A percentile compares a stretch with the other conserved stretches of the same genome.
Evolutionary conservation across 441 rosid genomes (phyloP).

Genomic region (Cnidoscolus chayamansa): DNA sequence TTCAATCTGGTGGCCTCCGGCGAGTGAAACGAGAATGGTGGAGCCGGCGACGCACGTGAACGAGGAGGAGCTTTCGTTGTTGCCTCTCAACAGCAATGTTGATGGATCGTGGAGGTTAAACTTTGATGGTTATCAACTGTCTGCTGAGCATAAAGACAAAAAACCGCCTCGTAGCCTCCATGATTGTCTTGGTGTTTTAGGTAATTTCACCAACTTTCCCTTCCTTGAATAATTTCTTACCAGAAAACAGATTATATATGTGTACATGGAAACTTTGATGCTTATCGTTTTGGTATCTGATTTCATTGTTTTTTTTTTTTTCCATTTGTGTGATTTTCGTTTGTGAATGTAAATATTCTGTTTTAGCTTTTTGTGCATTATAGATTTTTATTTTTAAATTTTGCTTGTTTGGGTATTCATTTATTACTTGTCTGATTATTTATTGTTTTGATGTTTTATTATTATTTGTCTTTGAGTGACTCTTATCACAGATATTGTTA

Average conservation of each 20-base stretch:
- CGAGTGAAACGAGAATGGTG: constrained; percentile 33
- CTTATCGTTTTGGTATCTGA: neutral
- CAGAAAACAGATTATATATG: too few species aligned
- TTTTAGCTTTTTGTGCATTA: neutral
- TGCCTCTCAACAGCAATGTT: constrained; percentile 39
- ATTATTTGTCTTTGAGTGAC: neutral
- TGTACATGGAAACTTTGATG: neutral
- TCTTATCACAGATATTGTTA: too few species aligned
- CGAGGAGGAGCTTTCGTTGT: constrained; percentile 62
- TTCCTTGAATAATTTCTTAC: neutral
- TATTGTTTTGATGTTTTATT: neutral
- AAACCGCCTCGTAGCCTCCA: constrained; percentile 49
- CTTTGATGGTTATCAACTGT: constrained; percentile 66
- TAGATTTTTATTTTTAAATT: neutral
- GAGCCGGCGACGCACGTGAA: constrained; percentile 27
- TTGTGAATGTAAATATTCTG: constrained; percentile 7
- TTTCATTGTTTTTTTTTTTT: neutral
- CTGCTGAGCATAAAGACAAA: constrained; percentile 48
- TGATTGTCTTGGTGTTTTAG: constrained; percentile 72
- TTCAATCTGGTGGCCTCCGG: neutral
- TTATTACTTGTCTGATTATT: neutral
- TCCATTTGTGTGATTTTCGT: neutral
- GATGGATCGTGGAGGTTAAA: constrained; percentile 85
- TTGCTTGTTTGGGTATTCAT: neutral
- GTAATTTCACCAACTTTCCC: constrained; percentile 27